Conservation (phyloP, 768 basidiomycete species). For the Mycena chlorophos region DNA sequence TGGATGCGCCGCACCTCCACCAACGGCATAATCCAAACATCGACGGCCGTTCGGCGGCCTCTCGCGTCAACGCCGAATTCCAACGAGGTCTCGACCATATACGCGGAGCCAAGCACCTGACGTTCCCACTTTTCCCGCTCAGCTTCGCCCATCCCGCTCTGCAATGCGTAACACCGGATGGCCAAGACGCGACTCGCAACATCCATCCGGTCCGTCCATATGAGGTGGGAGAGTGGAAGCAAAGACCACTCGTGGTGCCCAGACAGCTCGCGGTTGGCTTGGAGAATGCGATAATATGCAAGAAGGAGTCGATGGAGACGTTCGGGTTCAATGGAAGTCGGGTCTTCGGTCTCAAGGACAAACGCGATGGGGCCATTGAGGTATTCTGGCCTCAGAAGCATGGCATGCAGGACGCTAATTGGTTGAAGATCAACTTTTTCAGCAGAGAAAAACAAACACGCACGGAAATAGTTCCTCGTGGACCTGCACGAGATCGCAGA, state of each 20-base stretch:
- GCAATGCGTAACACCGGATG: conserved; percentile 75
- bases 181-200: conserved; percentile 66
- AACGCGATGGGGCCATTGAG: conserved; percentile 56
- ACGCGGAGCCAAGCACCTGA: conserved; percentile 58
- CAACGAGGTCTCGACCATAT: conserved; percentile 62
- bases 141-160: conserved; percentile 75
- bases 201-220: conserved; percentile 51
- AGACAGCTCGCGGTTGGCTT: conserved; percentile 71
- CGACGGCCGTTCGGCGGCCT: conserved; percentile 47
- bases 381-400: conserved; percentile 46
- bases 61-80: conserved; percentile 52
- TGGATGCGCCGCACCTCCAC: conserved; percentile 65
- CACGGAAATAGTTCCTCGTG: conserved; percentile 75
- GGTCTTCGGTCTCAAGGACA: conserved; percentile 35
- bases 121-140: conserved; percentile 69
- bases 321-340: conserved; percentile 36
- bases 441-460: conserved; percentile 30
- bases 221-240: conserved; percentile 49
- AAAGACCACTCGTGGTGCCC: conserved; percentile 62
- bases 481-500: conserved; percentile 64
- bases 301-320: conserved; percentile 72
- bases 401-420: conserved; percentile 54
- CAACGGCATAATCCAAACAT: conserved; percentile 83
- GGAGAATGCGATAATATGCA: conserved; percentile 78
- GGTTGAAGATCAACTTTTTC: conserved; percentile 10